A percentile compares a stretch with the other conserved stretches of the same genome.
Conservation (phyloP, 2,329 filamentous ascomycete genomes). For the Mycosphaerella arachidis region DNA sequence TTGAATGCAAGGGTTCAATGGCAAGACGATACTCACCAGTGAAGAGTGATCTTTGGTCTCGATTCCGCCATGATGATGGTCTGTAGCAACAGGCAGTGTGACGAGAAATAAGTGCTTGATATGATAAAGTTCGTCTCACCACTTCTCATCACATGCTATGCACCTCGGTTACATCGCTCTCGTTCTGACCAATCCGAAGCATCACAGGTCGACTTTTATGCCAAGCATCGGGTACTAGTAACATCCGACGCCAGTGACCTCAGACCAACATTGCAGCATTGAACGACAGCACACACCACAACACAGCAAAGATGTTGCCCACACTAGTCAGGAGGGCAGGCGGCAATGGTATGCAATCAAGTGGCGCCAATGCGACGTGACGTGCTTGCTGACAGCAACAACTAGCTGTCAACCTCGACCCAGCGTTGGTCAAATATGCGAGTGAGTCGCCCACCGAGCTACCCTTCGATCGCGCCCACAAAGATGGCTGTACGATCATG, state of each 20-base stretch:
- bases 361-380: neutral
- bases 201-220: neutral
- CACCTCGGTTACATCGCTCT: neutral
- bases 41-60: constrained; percentile 56
- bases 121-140: neutral
- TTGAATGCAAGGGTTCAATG: neutral
- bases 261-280: constrained; percentile 1
- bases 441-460: constrained; percentile 42
- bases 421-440: constrained; percentile 54
- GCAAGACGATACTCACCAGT: constrained; percentile 50
- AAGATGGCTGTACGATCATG: no score
- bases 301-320: constrained; percentile 27
- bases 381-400: constrained; percentile 16
- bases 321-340: constrained; percentile 35
- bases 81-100: neutral
- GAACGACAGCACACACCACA: constrained; percentile 1
- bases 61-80: constrained; percentile 19
- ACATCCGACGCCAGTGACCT: neutral
- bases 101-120: neutral
- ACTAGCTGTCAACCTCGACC: constrained; percentile 49
- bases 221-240: neutral
- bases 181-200: neutral
- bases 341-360: constrained; percentile 31
- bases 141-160: neutral
- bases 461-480: neutral